Evolutionary conservation across 352 stramenopile genomes (phyloP), one percentile per base, ranked within the genome.

Genomic region (Phytophthora melonis): DNA sequence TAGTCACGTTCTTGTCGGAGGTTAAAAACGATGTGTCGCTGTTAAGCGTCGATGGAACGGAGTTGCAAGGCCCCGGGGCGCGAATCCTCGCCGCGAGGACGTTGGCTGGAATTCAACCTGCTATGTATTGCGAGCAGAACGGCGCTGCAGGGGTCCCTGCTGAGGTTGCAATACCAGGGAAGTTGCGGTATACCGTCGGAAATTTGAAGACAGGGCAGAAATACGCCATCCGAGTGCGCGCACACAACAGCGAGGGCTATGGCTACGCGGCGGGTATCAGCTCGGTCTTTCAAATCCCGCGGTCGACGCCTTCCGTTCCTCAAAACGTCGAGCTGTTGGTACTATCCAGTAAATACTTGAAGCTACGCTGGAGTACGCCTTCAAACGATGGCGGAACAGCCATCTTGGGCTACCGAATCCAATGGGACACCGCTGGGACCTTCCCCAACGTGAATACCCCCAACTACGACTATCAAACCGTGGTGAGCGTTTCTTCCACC

Each of bases 1-100:
- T 97, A 36, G 84, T 99, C 27, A 98, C 91, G 14, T 99, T 99
- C 76, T 21, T 97, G 11, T 93, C 79, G 11, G 92, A 98, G 14
- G 74, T 97, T 23, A 91, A 85, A 21, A 82, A 80, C 49, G 84
- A 97, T 13, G 74, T 97, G 10, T 86, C 82, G 10, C 66, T 98
- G 3, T 79, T 99, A 10, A 88, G 74, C 18, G 86, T 98, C 0
- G 94, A 99, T 67, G 94, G 93, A 52, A 97, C 92, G 0, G 83
- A 93, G 60, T 84, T 99, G 1, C 97, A 97, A 63, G 96, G 97
- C 10, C 92, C 95, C 3, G 94, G 88, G 53, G 96, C 96, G 5
- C 74, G 80, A 18, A 93, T 97, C 21, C 86, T 84, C 19, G 82
- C 96, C 3, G 84, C 87, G 14, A 81, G 79, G 16, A 95, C 94